Percentiles rank a stretch among this genome's conserved stretches.
phyloP scores from a whole-genome alignment of 768 basidiomycete species.

The Trametes elegans region DNA sequence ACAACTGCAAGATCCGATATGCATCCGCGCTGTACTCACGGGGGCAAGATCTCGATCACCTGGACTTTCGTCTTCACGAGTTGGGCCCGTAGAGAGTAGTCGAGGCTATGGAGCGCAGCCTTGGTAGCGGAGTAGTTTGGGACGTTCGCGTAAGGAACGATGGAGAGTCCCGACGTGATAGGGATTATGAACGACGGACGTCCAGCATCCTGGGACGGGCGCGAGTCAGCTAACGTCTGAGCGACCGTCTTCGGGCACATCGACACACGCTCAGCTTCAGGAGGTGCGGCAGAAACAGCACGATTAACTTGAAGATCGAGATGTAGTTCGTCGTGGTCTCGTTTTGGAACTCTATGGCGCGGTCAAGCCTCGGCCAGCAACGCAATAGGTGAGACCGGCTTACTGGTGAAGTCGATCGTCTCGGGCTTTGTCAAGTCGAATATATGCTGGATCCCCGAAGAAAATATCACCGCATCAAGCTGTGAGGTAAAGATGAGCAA shows the following conservation, averaged over 20 bases:
- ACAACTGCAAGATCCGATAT: not conserved
- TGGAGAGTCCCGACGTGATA: slow-evolving; percentile 52
- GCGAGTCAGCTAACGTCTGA: too few relatives aligned
- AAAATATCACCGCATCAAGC: slow-evolving; percentile 56
- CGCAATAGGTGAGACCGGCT: slow-evolving; percentile 11
- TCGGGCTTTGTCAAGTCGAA: slow-evolving; percentile 45
- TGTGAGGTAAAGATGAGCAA: slow-evolving; percentile 21
- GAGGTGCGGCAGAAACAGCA: slow-evolving; percentile 53
- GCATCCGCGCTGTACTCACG: too few relatives aligned
- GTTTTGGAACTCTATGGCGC: slow-evolving; percentile 34
- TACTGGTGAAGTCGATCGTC: slow-evolving; percentile 41
- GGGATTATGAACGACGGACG: slow-evolving; percentile 48
- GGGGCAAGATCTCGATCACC: slow-evolving; percentile 57
- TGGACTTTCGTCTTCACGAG: slow-evolving; percentile 48
- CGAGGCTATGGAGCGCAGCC: slow-evolving; percentile 54
- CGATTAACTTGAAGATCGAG: slow-evolving; percentile 46
- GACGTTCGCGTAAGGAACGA: slow-evolving; percentile 42
- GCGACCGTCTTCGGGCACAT: too few relatives aligned
- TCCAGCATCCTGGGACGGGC: slow-evolving; percentile 38
- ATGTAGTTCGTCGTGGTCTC: slow-evolving; percentile 58
- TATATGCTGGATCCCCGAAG: slow-evolving; percentile 52
- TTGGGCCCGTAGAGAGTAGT: slow-evolving; percentile 45
- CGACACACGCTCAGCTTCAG: slow-evolving; percentile 48
- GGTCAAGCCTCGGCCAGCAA: too few relatives aligned
- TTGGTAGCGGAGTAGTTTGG: slow-evolving; percentile 57